A percentile compares a stretch with the other conserved stretches of the same genome.
Conservation (phyloP, 257 asterid species). For the Lycium barbarum region DNA sequence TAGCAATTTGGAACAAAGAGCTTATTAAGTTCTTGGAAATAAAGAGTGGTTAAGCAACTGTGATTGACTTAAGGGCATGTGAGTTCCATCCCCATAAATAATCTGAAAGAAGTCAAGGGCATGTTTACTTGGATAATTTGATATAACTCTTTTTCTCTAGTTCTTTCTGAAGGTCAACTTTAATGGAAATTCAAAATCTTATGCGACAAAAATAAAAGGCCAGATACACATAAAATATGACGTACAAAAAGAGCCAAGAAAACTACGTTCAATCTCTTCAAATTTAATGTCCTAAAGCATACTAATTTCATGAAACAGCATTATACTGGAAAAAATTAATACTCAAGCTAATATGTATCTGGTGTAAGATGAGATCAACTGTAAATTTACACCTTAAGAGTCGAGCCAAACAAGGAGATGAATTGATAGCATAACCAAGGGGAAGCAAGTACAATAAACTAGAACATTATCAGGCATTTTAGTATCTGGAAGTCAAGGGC, state of each 20-base stretch:
- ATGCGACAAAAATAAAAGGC: not conserved
- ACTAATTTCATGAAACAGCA: not conserved
- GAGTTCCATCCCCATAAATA: no score
- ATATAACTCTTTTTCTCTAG: not conserved
- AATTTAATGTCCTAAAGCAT: no score
- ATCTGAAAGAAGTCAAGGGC: not conserved
- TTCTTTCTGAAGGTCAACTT: not conserved
- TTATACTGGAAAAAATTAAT: not conserved
- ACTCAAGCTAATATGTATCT: not conserved
- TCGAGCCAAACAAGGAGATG: not conserved
- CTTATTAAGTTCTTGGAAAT: not conserved
- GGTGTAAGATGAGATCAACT: not conserved
- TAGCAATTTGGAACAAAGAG: not conserved
- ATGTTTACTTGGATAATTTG: not conserved
- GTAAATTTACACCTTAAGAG: not conserved
- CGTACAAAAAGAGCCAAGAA: not conserved
- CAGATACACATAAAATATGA: no score
- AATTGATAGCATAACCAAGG: not conserved
- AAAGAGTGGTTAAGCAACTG: not conserved
- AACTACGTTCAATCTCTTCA: not conserved
- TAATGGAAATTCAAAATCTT: not conserved
- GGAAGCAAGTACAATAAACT: not conserved
- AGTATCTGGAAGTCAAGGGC: not conserved
- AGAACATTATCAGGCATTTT: not conserved
- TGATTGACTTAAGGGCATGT: not conserved